These are phyloP conservation scores for Oidiodendron maius DNA, from an alignment of 495 filamentous ascomycete species.

Conservation along the genomic window DNA sequence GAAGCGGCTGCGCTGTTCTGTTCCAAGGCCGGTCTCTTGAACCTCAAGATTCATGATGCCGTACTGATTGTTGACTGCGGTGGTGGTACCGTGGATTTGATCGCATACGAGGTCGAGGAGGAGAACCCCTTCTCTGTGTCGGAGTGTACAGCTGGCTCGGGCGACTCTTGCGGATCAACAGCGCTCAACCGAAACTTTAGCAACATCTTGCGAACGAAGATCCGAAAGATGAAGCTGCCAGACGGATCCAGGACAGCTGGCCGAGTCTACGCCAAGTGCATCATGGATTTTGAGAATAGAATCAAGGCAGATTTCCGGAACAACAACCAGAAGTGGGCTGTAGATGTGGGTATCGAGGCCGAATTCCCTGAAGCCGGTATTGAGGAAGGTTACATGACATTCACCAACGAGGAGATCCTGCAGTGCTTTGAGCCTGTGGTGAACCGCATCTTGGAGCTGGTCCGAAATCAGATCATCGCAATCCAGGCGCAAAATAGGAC, in stretches of 20 bases:
- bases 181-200: conserved; percentile 71
- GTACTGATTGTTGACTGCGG: conserved; percentile 72
- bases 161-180: conserved; percentile 69
- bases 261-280: conserved; percentile 72
- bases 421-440: conserved; percentile 72
- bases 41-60: conserved; percentile 69
- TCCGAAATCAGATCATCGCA: conserved; percentile 71
- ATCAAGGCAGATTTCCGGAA: conserved; percentile 80
- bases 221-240: conserved; percentile 72
- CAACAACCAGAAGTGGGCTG: conserved; percentile 73
- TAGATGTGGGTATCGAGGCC: conserved; percentile 71
- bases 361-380: conserved; percentile 73
- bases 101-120: conserved; percentile 72
- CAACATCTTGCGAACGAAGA: conserved; percentile 70
- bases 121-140: conserved; percentile 69
- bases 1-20: conserved; percentile 71
- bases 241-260: conserved; percentile 70
- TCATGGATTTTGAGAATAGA: conserved; percentile 76
- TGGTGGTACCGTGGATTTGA: conserved; percentile 70
- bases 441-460: conserved; percentile 67
- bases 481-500: conserved; percentile 70
- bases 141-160: conserved; percentile 69
- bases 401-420: conserved; percentile 73
- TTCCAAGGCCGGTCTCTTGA: conserved; percentile 65
- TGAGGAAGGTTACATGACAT: conserved; percentile 77